Evolutionary conservation across 1,284 basidiomycete species (phyloP).

Genomic region (Mycena sp.): DNA sequence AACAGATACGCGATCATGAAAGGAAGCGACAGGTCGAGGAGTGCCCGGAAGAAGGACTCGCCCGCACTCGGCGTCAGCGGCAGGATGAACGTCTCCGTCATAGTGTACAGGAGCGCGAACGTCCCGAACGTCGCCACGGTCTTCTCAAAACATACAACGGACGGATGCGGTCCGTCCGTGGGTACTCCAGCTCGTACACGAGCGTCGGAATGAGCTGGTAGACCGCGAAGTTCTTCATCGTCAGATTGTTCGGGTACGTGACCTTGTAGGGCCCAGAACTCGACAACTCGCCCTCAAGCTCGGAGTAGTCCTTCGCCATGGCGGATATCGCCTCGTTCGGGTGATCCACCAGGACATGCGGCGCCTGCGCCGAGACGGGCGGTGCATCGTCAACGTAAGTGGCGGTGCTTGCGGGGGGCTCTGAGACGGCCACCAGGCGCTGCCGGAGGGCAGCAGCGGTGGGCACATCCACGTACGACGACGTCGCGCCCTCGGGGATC

Average conservation of each 20-base stretch:
- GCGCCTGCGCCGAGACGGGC: slow-evolving; percentile 32
- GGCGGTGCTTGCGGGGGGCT: slow-evolving; percentile 35
- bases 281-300: slow-evolving; percentile 81
- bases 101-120: slow-evolving; percentile 90
- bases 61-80: slow-evolving; percentile 71
- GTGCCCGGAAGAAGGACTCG: slow-evolving; percentile 79
- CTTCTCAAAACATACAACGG: slow-evolving; percentile 96
- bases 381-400: slow-evolving; percentile 28
- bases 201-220: slow-evolving; percentile 94
- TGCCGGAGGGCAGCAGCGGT: slow-evolving; percentile 62
- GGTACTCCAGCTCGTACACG: slow-evolving; percentile 97
- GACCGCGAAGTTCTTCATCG: slow-evolving; percentile 84
- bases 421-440: slow-evolving; percentile 55
- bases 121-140: slow-evolving; percentile 95
- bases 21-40: slow-evolving; percentile 90
- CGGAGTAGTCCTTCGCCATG: slow-evolving; percentile 81
- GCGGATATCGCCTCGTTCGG: slow-evolving; percentile 73
- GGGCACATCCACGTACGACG: slow-evolving; percentile 63
- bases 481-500: slow-evolving; percentile 51
- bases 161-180: slow-evolving; percentile 88
- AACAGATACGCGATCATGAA: slow-evolving; percentile 90
- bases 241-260: slow-evolving; percentile 90
- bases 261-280: slow-evolving; percentile 73
- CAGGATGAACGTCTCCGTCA: slow-evolving; percentile 94
- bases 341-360: slow-evolving; percentile 79